Evolutionary conservation across 1,139 yeast species (phyloP).

Genomic region (Protomyces inouyei): DNA sequence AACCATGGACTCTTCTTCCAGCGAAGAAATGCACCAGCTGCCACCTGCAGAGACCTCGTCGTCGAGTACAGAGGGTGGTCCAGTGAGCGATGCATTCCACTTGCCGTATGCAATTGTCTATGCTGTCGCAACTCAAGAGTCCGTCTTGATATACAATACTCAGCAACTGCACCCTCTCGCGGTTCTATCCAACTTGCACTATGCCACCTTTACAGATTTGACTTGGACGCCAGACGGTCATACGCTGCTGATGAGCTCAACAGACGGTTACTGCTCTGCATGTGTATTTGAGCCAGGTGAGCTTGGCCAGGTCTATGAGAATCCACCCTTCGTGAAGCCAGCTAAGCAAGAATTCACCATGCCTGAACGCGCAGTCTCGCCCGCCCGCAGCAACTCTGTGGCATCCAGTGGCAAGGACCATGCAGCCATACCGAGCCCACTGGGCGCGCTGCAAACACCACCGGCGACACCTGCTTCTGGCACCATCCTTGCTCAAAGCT

Average conservation of each 20-base stretch:
- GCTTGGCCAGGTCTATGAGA: conserved; percentile 47
- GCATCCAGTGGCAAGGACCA: conserved; percentile 1
- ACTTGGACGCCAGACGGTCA: conserved; percentile 78
- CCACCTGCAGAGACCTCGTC: conserved; percentile 1
- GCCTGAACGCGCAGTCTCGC: conserved; percentile 18
- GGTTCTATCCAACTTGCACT: conserved; percentile 71
- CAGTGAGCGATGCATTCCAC: conserved; percentile 43
- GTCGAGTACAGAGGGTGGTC: not conserved
- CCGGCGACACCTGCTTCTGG: conserved; percentile 7
- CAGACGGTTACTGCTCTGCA: conserved; percentile 88
- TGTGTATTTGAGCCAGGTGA: conserved; percentile 50
- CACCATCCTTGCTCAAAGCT: not conserved
- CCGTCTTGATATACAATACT: conserved; percentile 80
- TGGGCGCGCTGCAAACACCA: conserved; percentile 3
- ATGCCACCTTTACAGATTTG: conserved; percentile 80
- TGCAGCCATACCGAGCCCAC: not conserved
- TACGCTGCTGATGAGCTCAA: conserved; percentile 70
- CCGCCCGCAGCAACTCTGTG: conserved; percentile 16
- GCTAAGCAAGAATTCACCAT: conserved; percentile 7
- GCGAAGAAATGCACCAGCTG: conserved; percentile 1
- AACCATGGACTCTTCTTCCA: conserved; percentile 1
- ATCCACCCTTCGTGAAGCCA: conserved; percentile 9
- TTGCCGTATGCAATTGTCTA: conserved; percentile 75
- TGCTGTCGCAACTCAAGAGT: conserved; percentile 90
- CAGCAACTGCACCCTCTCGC: conserved; percentile 65